Conservation (phyloP, 192 early-diverging fungal species). For the Mortierella claussenii region DNA sequence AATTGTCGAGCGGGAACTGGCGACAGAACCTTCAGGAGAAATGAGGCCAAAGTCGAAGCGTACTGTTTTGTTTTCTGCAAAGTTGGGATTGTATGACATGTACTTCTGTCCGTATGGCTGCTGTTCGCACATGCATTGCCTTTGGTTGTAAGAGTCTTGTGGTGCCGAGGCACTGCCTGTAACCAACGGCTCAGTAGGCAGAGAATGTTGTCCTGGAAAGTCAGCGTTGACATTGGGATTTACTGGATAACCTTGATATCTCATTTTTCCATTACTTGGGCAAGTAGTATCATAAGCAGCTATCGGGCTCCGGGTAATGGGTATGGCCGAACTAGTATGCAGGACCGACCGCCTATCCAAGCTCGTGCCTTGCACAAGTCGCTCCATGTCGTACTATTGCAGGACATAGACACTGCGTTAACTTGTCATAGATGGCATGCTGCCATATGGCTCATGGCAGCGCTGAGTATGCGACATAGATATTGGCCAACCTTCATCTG, state of each 20-base stretch:
- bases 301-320: no score
- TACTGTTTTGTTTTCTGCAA: background rate
- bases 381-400: conserved; percentile 1
- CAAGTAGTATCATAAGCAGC: no score
- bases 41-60: background rate
- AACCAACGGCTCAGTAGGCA: no score
- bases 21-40: background rate
- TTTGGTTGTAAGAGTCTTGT: background rate
- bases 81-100: background rate
- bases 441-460: background rate
- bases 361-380: background rate
- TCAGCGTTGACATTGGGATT: no score
- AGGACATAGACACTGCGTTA: no score
- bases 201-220: no score
- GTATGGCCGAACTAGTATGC: no score
- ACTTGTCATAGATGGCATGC: no score
- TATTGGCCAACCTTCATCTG: conserved; percentile 6
- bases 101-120: background rate
- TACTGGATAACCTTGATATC: no score
- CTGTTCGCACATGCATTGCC: background rate
- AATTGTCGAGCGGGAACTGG: background rate
- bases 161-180: no score
- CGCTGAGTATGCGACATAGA: background rate
- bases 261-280: no score
- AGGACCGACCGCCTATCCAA: background rate